Evolutionary conservation across 768 basidiomycete genomes (phyloP), one percentile per base, ranked within the genome.

Genomic region (Coprinopsis sp.): DNA sequence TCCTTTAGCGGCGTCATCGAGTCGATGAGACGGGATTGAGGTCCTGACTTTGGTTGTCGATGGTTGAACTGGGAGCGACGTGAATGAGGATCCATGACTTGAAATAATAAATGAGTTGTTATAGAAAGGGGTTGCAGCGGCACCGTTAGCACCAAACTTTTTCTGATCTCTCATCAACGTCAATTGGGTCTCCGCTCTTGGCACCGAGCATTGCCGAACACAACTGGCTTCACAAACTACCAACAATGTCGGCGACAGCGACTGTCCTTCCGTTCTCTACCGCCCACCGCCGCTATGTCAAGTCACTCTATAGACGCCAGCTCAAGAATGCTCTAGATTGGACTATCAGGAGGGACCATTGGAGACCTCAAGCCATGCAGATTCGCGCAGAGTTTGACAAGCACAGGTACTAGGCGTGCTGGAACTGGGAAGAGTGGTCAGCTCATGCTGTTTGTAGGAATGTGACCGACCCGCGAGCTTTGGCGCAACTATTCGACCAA

Each of bases 381-480:
- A 90, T 98, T 53, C 72, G 95, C 52, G 93, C 93, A 51, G 80
- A 91, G 63, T 98, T 98, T 63, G 95, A 98, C 71, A 70, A 76
- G 55, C 92, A 97, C 76, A 80, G 92, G 91, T 90, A 62, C 49
- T 78, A 70, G 41, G 51, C 50, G 47, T 30, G 19, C 29, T 41
- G 27, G 28, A 24, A 27, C 36, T n/a, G n/a, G n/a, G n/a, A n/a
- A n/a, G n/a, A 22, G 6, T 31, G 24, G n/a, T 30, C 1, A 29
- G 46, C 25, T 33, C 33, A 14, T 37, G 8, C 10, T 44, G 50
- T 47, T 37, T 44, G 7, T 49, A 95, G 92, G 39, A 72, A 93
- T 58, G 82, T 95, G 46, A 79, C 80, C 46, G 89, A 95, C 57
- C 92, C 93, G 12, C 77, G 92, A 52, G 82, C 84, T 18, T 69